These are phyloP conservation scores for grape (Vitis vinifera) DNA, from an alignment of 164 flowering plant genomes.

Conservation along the genomic window ASM3070453v1 NC_081812.1:956001-956500, in stretches of 20 bases:
- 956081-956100: too few relatives aligned
- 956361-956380: conserved; percentile 48
- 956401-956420: conserved; percentile 76
- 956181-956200: conserved; percentile 82
- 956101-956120: too few relatives aligned
- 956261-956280: conserved; percentile 47
- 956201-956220: conserved; percentile 93
- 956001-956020: too few relatives aligned
- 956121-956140: too few relatives aligned
- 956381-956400: conserved; percentile 62
- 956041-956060: too few relatives aligned
- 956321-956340: conserved; percentile 38
- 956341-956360: conserved; percentile 50
- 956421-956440: conserved; percentile 46
- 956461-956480: conserved; percentile 95
- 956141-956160: too few relatives aligned
- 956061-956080: too few relatives aligned
- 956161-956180: not conserved
- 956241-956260: conserved; percentile 61
- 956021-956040: too few relatives aligned
- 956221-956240: conserved; percentile 92
- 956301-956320: conserved; percentile 41
- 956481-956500: conserved; percentile 82
- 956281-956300: conserved; percentile 45
- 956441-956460: conserved; percentile 39